A percentile compares a stretch with the other conserved stretches of the same genome.
Evolutionary conservation across 495 filamentous ascomycete genomes (phyloP).

Genomic region (Oleoguttula mirabilis): DNA sequence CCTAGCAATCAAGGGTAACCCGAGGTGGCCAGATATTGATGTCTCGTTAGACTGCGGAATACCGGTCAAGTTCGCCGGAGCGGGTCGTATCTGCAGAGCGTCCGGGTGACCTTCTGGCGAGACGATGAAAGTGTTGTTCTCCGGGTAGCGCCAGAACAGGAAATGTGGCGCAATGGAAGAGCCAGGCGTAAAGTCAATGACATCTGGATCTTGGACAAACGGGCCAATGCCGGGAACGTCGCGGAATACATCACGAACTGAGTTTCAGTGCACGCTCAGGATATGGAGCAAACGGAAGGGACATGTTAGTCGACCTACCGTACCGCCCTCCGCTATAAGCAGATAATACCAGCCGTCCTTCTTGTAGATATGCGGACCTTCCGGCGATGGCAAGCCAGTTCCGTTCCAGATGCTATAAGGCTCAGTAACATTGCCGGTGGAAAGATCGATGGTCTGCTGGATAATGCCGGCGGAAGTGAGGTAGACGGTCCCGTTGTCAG

Average conservation of each 20-base stretch:
- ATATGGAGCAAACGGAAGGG: not conserved
- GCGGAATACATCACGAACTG: not conserved
- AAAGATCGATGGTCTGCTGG: slow-evolving; percentile 34
- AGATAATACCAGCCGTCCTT: slow-evolving; percentile 57
- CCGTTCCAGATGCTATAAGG: slow-evolving; percentile 44
- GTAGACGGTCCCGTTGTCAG: slow-evolving; percentile 39
- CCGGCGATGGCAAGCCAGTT: slow-evolving; percentile 34
- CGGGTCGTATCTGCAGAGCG: slow-evolving; percentile 33
- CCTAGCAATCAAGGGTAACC: slow-evolving; percentile 38
- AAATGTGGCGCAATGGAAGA: slow-evolving; percentile 35
- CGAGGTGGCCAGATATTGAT: slow-evolving; percentile 16
- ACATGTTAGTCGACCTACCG: slow-evolving; percentile 17
- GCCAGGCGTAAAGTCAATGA: slow-evolving; percentile 31
- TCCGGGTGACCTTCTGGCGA: slow-evolving; percentile 29
- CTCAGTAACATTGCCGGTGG: slow-evolving; percentile 20
- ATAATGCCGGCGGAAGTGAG: slow-evolving; percentile 27
- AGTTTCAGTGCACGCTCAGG: not conserved
- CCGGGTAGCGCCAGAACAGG: slow-evolving; percentile 39
- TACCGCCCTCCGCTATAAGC: slow-evolving; percentile 56
- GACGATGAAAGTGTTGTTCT: slow-evolving; percentile 30
- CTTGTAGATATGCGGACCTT: slow-evolving; percentile 55
- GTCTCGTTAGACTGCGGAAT: slow-evolving; percentile 19
- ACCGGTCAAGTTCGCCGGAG: slow-evolving; percentile 39
- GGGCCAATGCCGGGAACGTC: not conserved
- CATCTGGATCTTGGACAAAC: slow-evolving; percentile 21